Conservation (phyloP, 169 alveolate genomes). For the Babesia caballi region DNA sequence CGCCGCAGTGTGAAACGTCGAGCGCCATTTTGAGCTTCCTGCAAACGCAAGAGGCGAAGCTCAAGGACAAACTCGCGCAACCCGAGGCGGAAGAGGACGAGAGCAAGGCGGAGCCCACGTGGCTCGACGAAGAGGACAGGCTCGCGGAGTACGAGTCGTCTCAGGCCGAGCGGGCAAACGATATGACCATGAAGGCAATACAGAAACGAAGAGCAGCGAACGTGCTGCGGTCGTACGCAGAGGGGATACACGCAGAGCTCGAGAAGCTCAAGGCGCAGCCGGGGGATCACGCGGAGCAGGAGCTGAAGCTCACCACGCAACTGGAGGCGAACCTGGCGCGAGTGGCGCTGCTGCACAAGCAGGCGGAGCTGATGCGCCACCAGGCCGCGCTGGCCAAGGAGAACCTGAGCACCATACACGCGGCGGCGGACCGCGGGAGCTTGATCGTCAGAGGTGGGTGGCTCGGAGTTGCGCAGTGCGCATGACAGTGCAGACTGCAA, state of each 20-base stretch:
- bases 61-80: constrained; percentile 12
- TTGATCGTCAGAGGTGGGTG: constrained; percentile 18
- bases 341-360: constrained; percentile 45
- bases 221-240: constrained; percentile 39
- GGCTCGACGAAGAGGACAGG: constrained; percentile 57
- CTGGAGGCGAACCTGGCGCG: constrained; percentile 56
- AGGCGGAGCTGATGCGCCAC: constrained; percentile 49
- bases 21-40: constrained; percentile 29
- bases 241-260: constrained; percentile 49
- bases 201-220: constrained; percentile 59
- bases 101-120: constrained; percentile 37
- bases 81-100: constrained; percentile 44
- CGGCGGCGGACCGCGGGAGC: constrained; percentile 2
- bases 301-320: constrained; percentile 33
- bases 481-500: constrained; percentile 38
- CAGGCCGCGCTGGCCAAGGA: constrained; percentile 25
- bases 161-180: constrained; percentile 55
- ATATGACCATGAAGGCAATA: constrained; percentile 46
- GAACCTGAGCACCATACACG: constrained; percentile 13
- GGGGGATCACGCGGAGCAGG: constrained; percentile 34
- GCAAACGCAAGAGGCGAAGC: constrained; percentile 22
- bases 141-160: constrained; percentile 60
- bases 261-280: constrained; percentile 32
- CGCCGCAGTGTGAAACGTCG: constrained; percentile 6
- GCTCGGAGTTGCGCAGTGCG: background rate